Percentiles rank a stretch among this genome's conserved stretches.
Conservation (phyloP, 2,329 filamentous ascomycete species). For the Tolypocladium tundrense region DNA sequence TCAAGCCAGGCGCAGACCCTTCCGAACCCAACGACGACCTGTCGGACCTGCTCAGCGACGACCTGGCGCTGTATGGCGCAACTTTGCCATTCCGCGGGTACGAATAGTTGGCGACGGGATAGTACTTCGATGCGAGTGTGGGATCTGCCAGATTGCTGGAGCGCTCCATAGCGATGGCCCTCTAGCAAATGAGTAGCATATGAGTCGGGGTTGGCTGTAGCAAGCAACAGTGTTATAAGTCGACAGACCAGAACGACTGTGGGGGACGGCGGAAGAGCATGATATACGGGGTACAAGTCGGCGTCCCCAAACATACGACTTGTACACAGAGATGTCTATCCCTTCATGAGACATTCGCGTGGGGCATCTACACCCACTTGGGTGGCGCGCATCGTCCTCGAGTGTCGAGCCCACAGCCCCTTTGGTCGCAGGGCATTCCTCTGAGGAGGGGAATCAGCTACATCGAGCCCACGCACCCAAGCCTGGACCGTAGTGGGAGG, state of each 20-base stretch:
- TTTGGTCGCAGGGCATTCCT: slow-evolving; percentile 6
- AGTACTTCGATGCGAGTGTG: slow-evolving; percentile 28
- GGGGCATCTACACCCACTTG: slow-evolving; percentile 5
- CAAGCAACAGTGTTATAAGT: neutral
- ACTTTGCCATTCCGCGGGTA: slow-evolving; percentile 21
- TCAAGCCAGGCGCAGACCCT: slow-evolving; percentile 35
- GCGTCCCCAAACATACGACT: neutral
- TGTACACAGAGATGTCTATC: neutral
- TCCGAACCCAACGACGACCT: slow-evolving; percentile 36
- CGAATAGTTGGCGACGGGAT: slow-evolving; percentile 29
- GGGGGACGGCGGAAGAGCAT: neutral
- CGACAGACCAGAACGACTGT: neutral
- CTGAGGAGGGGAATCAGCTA: slow-evolving; percentile 1
- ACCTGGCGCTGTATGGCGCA: slow-evolving; percentile 4
- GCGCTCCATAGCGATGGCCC: slow-evolving; percentile 22
- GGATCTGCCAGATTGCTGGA: slow-evolving; percentile 25
- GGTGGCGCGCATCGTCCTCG: neutral
- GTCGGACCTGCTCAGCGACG: slow-evolving; percentile 7
- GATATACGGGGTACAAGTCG: neutral
- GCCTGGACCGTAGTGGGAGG: neutral
- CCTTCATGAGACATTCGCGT: slow-evolving; percentile 3
- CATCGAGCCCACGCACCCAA: neutral
- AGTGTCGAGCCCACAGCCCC: slow-evolving; percentile 1
- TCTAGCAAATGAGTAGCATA: neutral
- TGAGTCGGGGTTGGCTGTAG: neutral